Percentiles rank a stretch among this genome's conserved stretches.
These are phyloP conservation scores for Candida gorgasii DNA, from an alignment of 805 yeast species.

Conservation along the genomic window DNA sequence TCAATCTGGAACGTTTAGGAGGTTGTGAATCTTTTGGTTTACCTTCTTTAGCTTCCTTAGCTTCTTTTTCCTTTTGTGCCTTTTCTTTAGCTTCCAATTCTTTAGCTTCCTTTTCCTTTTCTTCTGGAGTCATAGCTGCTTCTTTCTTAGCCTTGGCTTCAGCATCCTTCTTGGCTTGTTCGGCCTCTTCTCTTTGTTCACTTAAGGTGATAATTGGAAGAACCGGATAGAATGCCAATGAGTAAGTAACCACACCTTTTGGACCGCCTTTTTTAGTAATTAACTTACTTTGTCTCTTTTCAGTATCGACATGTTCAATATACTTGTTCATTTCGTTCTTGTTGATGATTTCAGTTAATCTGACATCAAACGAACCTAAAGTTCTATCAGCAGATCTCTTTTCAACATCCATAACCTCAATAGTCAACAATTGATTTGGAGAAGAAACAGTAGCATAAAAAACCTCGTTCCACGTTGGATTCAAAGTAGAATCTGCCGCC, in stretches of 20 bases:
- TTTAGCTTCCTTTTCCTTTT: constrained; percentile 32
- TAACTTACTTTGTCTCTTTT: constrained; percentile 60
- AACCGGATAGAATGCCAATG: constrained; percentile 80
- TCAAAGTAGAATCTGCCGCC: constrained; percentile 60
- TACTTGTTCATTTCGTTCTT: constrained; percentile 66
- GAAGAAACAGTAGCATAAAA: constrained; percentile 81
- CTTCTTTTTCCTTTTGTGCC: constrained; percentile 16
- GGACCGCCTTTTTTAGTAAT: constrained; percentile 79
- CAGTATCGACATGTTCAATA: constrained; percentile 56
- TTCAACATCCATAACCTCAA: constrained; percentile 94
- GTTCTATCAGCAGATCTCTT: constrained; percentile 77
- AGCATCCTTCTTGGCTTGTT: constrained; percentile 33
- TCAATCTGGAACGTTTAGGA: constrained; percentile 20
- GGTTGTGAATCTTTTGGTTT: constrained; percentile 23
- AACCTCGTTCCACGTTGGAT: constrained; percentile 85
- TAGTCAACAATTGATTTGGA: constrained; percentile 74
- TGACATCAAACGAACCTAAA: constrained; percentile 77
- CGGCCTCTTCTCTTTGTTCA: constrained; percentile 61
- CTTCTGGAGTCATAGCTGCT: constrained; percentile 20
- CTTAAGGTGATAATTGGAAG: constrained; percentile 76
- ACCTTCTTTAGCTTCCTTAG: constrained; percentile 37
- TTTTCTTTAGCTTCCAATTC: constrained; percentile 17
- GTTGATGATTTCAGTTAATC: constrained; percentile 64
- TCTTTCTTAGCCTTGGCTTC: constrained; percentile 38
- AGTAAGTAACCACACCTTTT: constrained; percentile 75